Percentiles rank a stretch among this genome's conserved stretches.
phyloP scores from a whole-genome alignment of 2,329 filamentous ascomycete genomes.

The Metarhizium album region DNA sequence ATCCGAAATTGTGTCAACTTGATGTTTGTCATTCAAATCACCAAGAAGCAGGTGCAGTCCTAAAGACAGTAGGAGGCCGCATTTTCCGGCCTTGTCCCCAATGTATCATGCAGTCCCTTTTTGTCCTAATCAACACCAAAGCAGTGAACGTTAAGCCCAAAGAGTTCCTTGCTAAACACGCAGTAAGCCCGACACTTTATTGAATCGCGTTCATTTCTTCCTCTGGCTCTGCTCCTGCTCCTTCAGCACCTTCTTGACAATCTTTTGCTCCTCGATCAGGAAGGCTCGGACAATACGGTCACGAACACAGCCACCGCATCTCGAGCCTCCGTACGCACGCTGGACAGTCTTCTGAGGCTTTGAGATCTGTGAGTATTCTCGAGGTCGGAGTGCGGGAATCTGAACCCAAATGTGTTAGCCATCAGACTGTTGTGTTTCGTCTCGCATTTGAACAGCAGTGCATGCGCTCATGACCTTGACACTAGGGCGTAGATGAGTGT shows the following conservation, averaged over 20 bases:
- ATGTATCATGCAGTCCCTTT: conserved; percentile 39
- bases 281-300: conserved; percentile 97
- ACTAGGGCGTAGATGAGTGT: neutral
- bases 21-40: conserved; percentile 34
- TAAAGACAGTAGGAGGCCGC: conserved; percentile 35
- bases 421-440: neutral
- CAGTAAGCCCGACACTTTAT: conserved; percentile 22
- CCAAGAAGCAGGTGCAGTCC: conserved; percentile 32
- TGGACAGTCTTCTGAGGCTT: conserved; percentile 99
- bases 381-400: conserved; percentile 93
- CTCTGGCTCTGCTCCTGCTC: conserved; percentile 73
- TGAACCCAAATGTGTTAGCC: conserved; percentile 26
- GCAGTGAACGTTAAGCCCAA: conserved; percentile 33
- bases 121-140: conserved; percentile 43
- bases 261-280: conserved; percentile 99
- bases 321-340: conserved; percentile 95
- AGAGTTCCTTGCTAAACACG: conserved; percentile 25
- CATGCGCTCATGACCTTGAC: neutral
- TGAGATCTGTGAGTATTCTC: conserved; percentile 94
- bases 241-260: conserved; percentile 99
- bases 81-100: conserved; percentile 23
- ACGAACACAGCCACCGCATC: conserved; percentile 97
- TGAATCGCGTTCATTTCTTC: conserved; percentile 52
- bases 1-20: conserved; percentile 20
- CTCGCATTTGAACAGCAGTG: neutral